Evolutionary conservation across 495 filamentous ascomycete genomes (phyloP).

Genomic region (Lophium mytilinum): DNA sequence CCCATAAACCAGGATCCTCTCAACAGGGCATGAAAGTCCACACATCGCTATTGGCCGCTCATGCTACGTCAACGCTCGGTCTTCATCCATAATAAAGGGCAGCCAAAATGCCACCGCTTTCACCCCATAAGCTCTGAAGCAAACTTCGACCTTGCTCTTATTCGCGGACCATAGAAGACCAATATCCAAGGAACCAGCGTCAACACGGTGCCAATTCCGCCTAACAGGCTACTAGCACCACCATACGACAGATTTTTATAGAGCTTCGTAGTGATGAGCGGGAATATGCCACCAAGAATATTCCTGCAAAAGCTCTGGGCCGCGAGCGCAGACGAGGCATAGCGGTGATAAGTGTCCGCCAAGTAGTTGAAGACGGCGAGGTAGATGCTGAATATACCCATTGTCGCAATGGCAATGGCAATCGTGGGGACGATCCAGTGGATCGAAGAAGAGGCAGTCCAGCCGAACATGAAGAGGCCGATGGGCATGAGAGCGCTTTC

Average conservation of each 20-base stretch:
- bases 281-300: constrained; percentile 74
- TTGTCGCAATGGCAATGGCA: constrained; percentile 63
- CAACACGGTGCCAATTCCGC: constrained; percentile 60
- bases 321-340: constrained; percentile 78
- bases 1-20: no score
- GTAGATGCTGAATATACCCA: constrained; percentile 86
- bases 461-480: constrained; percentile 78
- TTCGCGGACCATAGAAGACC: constrained; percentile 69
- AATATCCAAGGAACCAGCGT: constrained; percentile 82
- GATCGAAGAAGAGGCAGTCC: constrained; percentile 56
- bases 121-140: constrained; percentile 40
- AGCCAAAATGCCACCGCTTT: not conserved
- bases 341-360: constrained; percentile 81
- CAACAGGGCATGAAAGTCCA: no score
- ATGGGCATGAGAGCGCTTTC: constrained; percentile 61
- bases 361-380: constrained; percentile 90
- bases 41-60: no score
- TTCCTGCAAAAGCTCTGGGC: constrained; percentile 83
- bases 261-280: constrained; percentile 63
- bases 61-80: no score
- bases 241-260: constrained; percentile 64
- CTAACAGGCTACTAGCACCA: constrained; percentile 67
- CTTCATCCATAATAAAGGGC: no score
- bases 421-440: constrained; percentile 74
- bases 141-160: constrained; percentile 71